Base-by-base conservation (phyloP, 1,284 basidiomycete species). In the Pascua sp. region DNA sequence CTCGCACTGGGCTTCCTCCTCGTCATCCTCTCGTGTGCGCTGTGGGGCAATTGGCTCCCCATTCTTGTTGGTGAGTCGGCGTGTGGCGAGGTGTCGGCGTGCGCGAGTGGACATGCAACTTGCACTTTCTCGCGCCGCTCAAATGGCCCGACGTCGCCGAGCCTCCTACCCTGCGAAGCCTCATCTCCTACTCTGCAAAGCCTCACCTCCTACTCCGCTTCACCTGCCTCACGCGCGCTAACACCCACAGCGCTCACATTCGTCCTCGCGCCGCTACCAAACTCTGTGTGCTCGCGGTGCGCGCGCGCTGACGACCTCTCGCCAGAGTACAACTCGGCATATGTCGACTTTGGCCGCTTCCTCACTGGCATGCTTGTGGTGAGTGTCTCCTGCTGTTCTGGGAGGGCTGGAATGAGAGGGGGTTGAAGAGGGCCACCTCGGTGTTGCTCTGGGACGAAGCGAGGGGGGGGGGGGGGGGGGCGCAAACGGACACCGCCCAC, bases 21-120 rank as follows among this genome's bases (percentile, higher is more conserved):
- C 70, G 91, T 98, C 73, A 99, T 99, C 76, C 87, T 99, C 37
- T 94, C 91, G 1, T 98, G 96, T 75, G 95, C 96, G 24, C 81
- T 98, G 42, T 98, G 89, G 88, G 79, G 85, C 40, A 98, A 99
- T 78, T 99, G 96, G 96, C 81, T 98, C 13, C 96, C 96, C 47
- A 81, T 98, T 50, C 84, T 98, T 64, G 95, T 98, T 66, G 95
- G 95, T 96, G 69, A 73, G 91, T 84, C 17, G 47, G 9, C 8
- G 24, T 32, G 17, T 11, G 16, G 24, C 24, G 24, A 32, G 24
- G 15, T 43, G 42, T 13, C 42, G 8, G 15, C 9, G 13, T 17
- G 12, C 17, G 42, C 42, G 42, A 15, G n/a, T 24, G n/a, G 24
- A 46, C 15, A 10, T 36, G 38, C 11, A 42, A 43, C 56, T 18